Evolutionary conservation across 176 grass and related monocot genomes (phyloP), one percentile per base, ranked within the genome.

Genomic region (Ensete ventricosum): DNA sequence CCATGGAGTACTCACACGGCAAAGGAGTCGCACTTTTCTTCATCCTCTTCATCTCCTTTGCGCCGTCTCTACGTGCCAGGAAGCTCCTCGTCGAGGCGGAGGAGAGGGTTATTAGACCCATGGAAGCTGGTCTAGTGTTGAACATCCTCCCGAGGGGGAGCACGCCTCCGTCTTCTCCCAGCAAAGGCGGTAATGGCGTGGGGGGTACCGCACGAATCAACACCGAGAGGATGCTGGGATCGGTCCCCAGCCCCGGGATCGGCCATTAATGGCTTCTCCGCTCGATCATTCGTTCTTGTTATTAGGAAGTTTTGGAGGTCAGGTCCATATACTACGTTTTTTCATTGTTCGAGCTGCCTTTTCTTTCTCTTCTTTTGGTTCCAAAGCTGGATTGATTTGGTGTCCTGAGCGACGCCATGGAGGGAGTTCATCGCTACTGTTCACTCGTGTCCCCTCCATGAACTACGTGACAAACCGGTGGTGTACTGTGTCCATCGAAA

Each of bases 231-330:
- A 69, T 82, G 34, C 0, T 91, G 80, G 94, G 82, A 8, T 97
- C 94, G 2, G 90, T 97, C 3, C 94, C 94, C 66, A 97, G 94
- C 86, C 94, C 94, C 1, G 90, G 88, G 10, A 84, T 93, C 50
- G 94, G 94, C 2, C 94, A 97, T 34, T 88, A 96, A 77, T 12
- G 23, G 7, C 51, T 14, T 54, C 50, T 19, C 78, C 62, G 69
- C 72, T 80, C 78, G 52, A 11, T 43, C 34, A 43, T 43, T 43
- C 0, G 34, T 43, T 43, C 34, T 43, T 6, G 22, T 1, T 53
- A 62, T 1, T 53, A 62, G 52, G 55, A 83, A 34, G 72, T 83
- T 85, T 75, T 76, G 67, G 76, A 67, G 65, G 54, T n/a, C 26
- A 27, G 26, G 64, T 43, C 34, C 34, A 43, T 43, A 6, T 43